Conservation (phyloP, 805 yeast species). For the Scheffersomyces spartinae region DNA sequence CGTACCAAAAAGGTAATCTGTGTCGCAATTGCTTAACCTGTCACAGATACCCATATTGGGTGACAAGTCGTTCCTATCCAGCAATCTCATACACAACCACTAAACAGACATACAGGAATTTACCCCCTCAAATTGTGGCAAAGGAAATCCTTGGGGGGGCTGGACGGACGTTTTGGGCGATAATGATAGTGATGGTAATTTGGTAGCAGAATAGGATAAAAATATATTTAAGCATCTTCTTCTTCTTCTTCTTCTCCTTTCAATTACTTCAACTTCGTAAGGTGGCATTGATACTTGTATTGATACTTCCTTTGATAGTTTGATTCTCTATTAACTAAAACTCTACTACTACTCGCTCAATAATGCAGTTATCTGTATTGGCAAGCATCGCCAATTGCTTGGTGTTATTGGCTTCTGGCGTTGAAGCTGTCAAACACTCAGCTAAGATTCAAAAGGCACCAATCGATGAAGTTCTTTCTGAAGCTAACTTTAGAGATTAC, state of each 20-base stretch:
- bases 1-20: not conserved
- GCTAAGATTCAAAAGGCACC: slow-evolving; percentile 52
- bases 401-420: slow-evolving; percentile 19
- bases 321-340: not conserved
- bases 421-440: slow-evolving; percentile 40
- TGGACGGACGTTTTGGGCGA: no score
- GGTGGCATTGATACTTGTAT: not conserved
- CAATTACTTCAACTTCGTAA: not conserved
- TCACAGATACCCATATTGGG: slow-evolving; percentile 1
- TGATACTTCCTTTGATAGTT: slow-evolving; percentile 1
- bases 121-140: no score
- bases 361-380: slow-evolving; percentile 27
- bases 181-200: not conserved
- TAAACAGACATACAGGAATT: no score
- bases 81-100: no score
- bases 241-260: no score
- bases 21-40: not conserved
- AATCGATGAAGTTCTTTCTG: slow-evolving; percentile 42
- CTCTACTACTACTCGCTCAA: slow-evolving; percentile 2
- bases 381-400: slow-evolving; percentile 31
- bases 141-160: no score
- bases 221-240: not conserved
- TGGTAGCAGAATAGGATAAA: not conserved
- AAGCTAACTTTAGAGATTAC: slow-evolving; percentile 39
- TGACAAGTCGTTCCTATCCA: slow-evolving; percentile 1